A percentile compares a stretch with the other conserved stretches of the same genome.
These are phyloP conservation scores for Phytophthora megakarya DNA, from an alignment of 352 stramenopile species.

Conservation along the genomic window DNA sequence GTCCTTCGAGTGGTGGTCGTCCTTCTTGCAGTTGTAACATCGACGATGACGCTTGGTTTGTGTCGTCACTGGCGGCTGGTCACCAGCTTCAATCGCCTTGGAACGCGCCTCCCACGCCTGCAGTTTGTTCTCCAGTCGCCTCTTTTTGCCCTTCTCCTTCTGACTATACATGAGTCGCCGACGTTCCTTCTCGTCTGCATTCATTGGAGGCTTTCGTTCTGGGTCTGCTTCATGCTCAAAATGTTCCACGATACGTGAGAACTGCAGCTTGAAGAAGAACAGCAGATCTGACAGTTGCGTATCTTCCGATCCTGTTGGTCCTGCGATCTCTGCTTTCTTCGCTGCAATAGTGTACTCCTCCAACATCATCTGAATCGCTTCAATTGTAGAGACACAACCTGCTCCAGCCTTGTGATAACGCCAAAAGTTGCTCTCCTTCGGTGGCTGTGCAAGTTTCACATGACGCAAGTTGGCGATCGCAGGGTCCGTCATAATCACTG, in stretches of 20 bases:
- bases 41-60: constrained; percentile 60
- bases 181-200: constrained; percentile 80
- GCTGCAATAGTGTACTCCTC: constrained; percentile 68
- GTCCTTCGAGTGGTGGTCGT: constrained; percentile 75
- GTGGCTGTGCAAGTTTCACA: constrained; percentile 80
- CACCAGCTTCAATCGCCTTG: constrained; percentile 50
- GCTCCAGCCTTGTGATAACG: constrained; percentile 85
- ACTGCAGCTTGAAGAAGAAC: constrained; percentile 87
- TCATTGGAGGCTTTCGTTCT: constrained; percentile 75
- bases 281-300: constrained; percentile 66
- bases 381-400: constrained; percentile 89
- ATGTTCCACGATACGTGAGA: constrained; percentile 61
- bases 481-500: constrained; percentile 67
- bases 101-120: constrained; percentile 58
- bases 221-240: constrained; percentile 62
- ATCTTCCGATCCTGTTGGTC: constrained; percentile 38
- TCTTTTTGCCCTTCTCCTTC: constrained; percentile 76
- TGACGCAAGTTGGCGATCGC: constrained; percentile 61
- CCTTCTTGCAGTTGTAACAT: constrained; percentile 89
- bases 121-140: constrained; percentile 72
- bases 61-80: constrained; percentile 28
- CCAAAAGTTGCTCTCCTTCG: constrained; percentile 87
- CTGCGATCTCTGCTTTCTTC: constrained; percentile 33
- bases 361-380: constrained; percentile 88
- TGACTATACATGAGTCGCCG: constrained; percentile 74